These are phyloP conservation scores for Lachnellula hyalina DNA, from an alignment of 2,329 filamentous ascomycete species.

Conservation along the genomic window DNA sequence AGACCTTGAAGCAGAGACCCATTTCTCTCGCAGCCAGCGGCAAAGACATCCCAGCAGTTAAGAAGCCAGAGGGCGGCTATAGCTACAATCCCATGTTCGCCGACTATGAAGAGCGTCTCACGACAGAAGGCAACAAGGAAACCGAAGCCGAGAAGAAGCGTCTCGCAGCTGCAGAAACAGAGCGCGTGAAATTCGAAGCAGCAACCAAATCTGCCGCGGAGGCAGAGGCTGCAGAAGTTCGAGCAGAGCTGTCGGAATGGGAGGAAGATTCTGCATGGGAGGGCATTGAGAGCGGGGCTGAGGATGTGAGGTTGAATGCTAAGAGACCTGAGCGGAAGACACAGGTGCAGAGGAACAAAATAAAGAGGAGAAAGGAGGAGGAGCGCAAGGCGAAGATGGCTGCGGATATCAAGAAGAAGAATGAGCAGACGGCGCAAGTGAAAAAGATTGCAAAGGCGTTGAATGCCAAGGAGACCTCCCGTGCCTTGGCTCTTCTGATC, in stretches of 20 bases:
- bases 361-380: conserved; percentile 81
- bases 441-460: conserved; percentile 64
- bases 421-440: conserved; percentile 65
- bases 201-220: conserved; percentile 65
- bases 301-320: conserved; percentile 57
- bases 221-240: conserved; percentile 67
- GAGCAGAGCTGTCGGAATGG: conserved; percentile 61
- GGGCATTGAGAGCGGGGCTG: conserved; percentile 75
- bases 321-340: conserved; percentile 85
- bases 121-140: conserved; percentile 70
- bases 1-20: conserved; percentile 69
- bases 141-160: conserved; percentile 74
- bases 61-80: conserved; percentile 72
- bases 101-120: conserved; percentile 76
- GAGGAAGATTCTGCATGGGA: conserved; percentile 93
- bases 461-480: conserved; percentile 49
- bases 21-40: conserved; percentile 79
- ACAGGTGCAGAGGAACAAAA: conserved; percentile 77
- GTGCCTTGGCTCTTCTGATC: conserved; percentile 40
- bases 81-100: conserved; percentile 89
- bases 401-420: conserved; percentile 65
- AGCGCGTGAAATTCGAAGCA: conserved; percentile 62
- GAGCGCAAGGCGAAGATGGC: conserved; percentile 74
- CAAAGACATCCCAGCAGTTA: conserved; percentile 72
- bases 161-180: conserved; percentile 59